Conservation (phyloP, 257 asterid species). For the Buddleja alternifolia region DNA sequence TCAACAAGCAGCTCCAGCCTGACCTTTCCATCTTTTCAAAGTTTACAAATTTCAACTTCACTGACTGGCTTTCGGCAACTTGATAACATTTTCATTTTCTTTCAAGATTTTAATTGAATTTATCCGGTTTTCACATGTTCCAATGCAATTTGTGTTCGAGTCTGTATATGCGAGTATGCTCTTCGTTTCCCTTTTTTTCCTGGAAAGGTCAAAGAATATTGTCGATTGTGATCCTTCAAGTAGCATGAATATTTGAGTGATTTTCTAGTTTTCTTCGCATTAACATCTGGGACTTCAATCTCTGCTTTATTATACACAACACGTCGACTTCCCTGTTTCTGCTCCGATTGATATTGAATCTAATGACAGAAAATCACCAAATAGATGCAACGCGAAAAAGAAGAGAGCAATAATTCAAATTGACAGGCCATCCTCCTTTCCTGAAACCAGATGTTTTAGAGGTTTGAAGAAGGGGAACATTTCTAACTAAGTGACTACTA, state of each 20-base stretch:
- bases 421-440: neutral
- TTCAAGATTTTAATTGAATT: neutral
- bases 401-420: neutral
- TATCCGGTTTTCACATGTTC: neutral
- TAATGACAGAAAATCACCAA: neutral
- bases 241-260: neutral
- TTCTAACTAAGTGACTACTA: neutral
- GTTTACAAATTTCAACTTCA: neutral
- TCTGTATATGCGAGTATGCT: neutral
- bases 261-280: neutral
- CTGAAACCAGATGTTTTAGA: neutral
- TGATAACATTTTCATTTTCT: neutral
- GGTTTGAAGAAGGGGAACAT: neutral
- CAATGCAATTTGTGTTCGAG: neutral
- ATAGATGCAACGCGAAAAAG: too few species aligned
- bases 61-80: neutral
- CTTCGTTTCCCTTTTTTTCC: neutral
- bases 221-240: neutral
- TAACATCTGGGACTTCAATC: neutral
- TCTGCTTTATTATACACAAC: neutral
- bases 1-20: conserved; percentile 40
- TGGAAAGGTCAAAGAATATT: neutral
- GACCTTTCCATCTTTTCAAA: neutral
- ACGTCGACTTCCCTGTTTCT: too few species aligned
- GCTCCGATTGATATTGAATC: neutral